These are phyloP conservation scores for Lipomyces starkeyi DNA, from an alignment of 805 yeast species.

Conservation along the genomic window DNA sequence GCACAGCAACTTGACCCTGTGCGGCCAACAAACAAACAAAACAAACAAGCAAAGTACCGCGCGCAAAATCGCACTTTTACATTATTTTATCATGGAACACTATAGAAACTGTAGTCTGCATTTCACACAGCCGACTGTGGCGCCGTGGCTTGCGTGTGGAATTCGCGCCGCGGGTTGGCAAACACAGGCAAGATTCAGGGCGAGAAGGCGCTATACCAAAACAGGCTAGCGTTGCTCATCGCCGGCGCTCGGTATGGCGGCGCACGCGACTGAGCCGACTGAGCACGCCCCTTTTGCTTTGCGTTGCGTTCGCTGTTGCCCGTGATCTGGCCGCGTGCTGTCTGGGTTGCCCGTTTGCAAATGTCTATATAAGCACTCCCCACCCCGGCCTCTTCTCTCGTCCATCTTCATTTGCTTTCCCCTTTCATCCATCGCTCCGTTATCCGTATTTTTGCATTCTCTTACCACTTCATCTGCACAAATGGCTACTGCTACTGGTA, in stretches of 20 bases:
- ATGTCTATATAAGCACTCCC: conserved; percentile 6
- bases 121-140: too few relatives aligned
- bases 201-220: not conserved
- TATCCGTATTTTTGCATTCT: not conserved
- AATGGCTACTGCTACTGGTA: not conserved
- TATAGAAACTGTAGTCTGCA: too few relatives aligned
- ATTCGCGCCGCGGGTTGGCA: not conserved
- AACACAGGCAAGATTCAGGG: not conserved
- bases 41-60: too few relatives aligned
- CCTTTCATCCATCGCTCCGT: not conserved
- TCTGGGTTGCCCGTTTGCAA: not conserved
- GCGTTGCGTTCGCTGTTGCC: not conserved
- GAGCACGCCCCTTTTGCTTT: conserved; percentile 1
- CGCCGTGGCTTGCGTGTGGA: too few relatives aligned
- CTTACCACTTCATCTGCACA: not conserved
- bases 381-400: not conserved
- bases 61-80: too few relatives aligned
- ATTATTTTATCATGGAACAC: too few relatives aligned
- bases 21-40: too few relatives aligned
- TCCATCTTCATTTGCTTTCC: not conserved
- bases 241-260: not conserved
- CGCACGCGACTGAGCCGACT: conserved; percentile 2
- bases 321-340: conserved; percentile 5
- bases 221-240: not conserved
- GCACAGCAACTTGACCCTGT: too few relatives aligned